Evolutionary conservation across 2,329 filamentous ascomycete species (phyloP), one percentile per base, ranked within the genome.

Genomic region (Thermothelomyces thermophilus): DNA sequence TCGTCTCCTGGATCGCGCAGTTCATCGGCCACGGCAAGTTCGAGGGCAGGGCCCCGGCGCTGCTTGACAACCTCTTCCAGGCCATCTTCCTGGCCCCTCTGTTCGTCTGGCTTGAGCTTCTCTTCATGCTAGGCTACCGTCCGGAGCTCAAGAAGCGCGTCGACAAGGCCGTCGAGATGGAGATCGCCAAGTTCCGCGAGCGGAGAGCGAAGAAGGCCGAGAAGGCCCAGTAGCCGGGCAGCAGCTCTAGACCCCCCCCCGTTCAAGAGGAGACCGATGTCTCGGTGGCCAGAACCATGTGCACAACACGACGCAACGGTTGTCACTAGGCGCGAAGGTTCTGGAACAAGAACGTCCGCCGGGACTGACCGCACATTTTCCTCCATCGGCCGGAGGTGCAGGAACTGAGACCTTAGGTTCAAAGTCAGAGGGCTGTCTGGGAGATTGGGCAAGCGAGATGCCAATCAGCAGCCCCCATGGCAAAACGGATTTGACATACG

Each of bases 101-200:
- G 63, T 98, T 97, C 61, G 91, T 97, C 51, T 98, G 93, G 87
- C 85, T 98, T 61, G 90, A 97, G 72, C 71, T 94, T 20, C 76
- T 98, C 22, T 98, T 98, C 73, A 82, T 77, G 62, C 79, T 94
- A 44, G 93, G 93, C 42, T 98, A 97, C 69, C 81, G 93, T 52
- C 87, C 84, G 1, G 90, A 95, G 67, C 74, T 98, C 59, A 89
- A 91, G 71, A 77, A 79, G 53, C 82, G 91, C 44, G 80, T 97
- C 39, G 82, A 91, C 54, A 82, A 83, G 65, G 82, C 79, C 33
- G 87, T 96, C 3, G 70, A 83, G 63, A 73, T 80, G 59, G 88
- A 95, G 65, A 77, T 96, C 57, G 76, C 80, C 59, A 93, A 89
- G 68, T 84, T 90, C 65, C 82, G 73, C 61, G 72, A 76, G 31